These are phyloP conservation scores for Meyerozyma carpophila DNA, from an alignment of 1,139 yeast species.

Conservation along the genomic window DNA sequence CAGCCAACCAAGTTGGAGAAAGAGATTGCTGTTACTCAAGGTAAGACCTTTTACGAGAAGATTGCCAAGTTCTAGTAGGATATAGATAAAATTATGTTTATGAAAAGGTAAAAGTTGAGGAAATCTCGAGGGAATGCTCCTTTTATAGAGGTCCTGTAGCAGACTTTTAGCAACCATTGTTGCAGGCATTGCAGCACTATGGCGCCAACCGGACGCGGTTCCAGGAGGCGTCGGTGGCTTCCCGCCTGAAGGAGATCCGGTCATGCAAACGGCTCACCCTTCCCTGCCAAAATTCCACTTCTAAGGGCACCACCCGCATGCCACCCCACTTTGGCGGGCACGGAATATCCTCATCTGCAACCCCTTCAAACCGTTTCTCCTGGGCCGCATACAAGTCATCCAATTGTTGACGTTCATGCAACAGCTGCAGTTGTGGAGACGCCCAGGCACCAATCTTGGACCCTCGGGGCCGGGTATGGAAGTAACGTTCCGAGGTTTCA, in stretches of 20 bases:
- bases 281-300: constrained; percentile 97
- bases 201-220: constrained; percentile 69
- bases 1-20: constrained; percentile 62
- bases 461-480: constrained; percentile 83
- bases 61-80: constrained; percentile 22
- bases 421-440: constrained; percentile 72
- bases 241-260: constrained; percentile 70
- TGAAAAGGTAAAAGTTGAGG: too few species aligned
- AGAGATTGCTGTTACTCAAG: constrained; percentile 59
- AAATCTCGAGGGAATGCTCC: too few species aligned
- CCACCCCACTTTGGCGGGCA: constrained; percentile 98
- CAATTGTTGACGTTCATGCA: constrained; percentile 56
- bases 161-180: too few species aligned
- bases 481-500: constrained; percentile 74
- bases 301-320: constrained; percentile 76
- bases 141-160: too few species aligned
- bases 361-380: constrained; percentile 54
- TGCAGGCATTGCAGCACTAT: constrained; percentile 14
- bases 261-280: constrained; percentile 87
- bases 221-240: constrained; percentile 49
- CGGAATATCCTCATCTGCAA: constrained; percentile 58
- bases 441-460: constrained; percentile 97
- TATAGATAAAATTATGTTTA: too few species aligned
- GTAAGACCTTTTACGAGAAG: constrained; percentile 51
- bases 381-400: constrained; percentile 46